Percentiles rank a stretch among this genome's conserved stretches.
These are phyloP conservation scores for Strigomonas galati DNA, from an alignment of 208 protist genomes.

Conservation along the genomic window DNA sequence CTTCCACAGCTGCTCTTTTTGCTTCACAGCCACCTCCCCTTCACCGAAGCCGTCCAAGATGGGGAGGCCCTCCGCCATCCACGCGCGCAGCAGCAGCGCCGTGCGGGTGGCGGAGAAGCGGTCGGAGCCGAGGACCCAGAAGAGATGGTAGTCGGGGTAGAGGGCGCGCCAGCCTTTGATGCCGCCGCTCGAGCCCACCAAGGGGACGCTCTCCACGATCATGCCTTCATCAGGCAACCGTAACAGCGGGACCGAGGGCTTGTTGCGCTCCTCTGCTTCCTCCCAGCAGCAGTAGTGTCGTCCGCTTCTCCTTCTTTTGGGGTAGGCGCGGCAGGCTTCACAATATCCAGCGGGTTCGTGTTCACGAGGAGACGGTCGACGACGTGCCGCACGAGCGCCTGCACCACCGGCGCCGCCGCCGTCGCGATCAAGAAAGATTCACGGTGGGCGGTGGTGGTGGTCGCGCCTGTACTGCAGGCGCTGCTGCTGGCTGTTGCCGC, in stretches of 20 bases:
- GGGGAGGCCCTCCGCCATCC: background rate
- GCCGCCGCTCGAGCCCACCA: background rate
- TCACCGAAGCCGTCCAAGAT: conserved; percentile 8
- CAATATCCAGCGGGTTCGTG: conserved; percentile 29
- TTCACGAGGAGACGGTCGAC: conserved; percentile 39
- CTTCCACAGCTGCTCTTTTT: conserved; percentile 18
- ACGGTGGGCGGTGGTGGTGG: background rate
- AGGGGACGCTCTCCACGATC: conserved; percentile 47
- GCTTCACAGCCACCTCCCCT: background rate
- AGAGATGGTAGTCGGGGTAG: background rate
- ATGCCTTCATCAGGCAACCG: conserved; percentile 38
- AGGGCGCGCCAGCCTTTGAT: background rate
- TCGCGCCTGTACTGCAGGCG: background rate
- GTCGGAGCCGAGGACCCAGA: background rate
- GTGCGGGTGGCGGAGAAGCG: background rate
- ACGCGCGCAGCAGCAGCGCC: background rate
- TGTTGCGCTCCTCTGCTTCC: conserved; percentile 12
- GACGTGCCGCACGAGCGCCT: conserved; percentile 25
- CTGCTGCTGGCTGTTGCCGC: background rate
- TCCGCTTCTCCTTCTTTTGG: background rate
- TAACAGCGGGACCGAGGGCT: conserved; percentile 7
- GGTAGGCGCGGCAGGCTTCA: background rate
- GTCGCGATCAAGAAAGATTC: conserved; percentile 28
- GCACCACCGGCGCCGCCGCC: conserved; percentile 18
- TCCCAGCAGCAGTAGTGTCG: too few species aligned